Percentiles rank a stretch among this genome's conserved stretches.
Evolutionary conservation across 768 basidiomycete species (phyloP).

Genomic region (Infundibulicybe gibba): DNA sequence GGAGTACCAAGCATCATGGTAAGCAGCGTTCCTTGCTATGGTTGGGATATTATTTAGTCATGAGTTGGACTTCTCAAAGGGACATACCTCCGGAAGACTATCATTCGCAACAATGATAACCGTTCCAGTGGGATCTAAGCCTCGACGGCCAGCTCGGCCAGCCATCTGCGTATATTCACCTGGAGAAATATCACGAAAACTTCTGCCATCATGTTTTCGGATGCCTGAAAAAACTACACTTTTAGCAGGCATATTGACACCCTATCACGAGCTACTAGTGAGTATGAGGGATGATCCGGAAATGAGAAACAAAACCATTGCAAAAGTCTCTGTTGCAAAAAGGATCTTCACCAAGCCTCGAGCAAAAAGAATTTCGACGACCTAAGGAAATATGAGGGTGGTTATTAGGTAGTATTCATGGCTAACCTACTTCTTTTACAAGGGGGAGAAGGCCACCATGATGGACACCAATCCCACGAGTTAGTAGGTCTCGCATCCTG

Average conservation of each 20-base stretch:
- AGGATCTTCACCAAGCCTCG: conserved; percentile 93
- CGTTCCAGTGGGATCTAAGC: conserved; percentile 91
- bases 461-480: conserved; percentile 94
- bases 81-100: conserved; percentile 76
- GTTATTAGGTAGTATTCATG: conserved; percentile 4
- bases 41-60: conserved; percentile 1
- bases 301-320: conserved; percentile 69
- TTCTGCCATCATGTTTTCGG: conserved; percentile 92
- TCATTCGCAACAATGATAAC: conserved; percentile 88
- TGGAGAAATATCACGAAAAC: conserved; percentile 85
- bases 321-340: conserved; percentile 99
- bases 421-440: conserved; percentile 79
- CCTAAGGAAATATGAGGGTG: conserved; percentile 36
- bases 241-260: conserved; percentile 99
- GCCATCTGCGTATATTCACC: conserved; percentile 99
- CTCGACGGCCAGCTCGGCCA: conserved; percentile 94
- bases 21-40: conserved; percentile 67
- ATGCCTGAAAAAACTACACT: conserved; percentile 96
- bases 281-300: neutral
- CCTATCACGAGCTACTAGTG: conserved; percentile 44
- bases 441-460: conserved; percentile 96
- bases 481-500: conserved; percentile 84
- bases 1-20: conserved; percentile 96
- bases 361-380: conserved; percentile 95
- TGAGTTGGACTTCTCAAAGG: neutral